Conservation (phyloP, 768 basidiomycete genomes). For the Kwoniella dejecticola region DNA sequence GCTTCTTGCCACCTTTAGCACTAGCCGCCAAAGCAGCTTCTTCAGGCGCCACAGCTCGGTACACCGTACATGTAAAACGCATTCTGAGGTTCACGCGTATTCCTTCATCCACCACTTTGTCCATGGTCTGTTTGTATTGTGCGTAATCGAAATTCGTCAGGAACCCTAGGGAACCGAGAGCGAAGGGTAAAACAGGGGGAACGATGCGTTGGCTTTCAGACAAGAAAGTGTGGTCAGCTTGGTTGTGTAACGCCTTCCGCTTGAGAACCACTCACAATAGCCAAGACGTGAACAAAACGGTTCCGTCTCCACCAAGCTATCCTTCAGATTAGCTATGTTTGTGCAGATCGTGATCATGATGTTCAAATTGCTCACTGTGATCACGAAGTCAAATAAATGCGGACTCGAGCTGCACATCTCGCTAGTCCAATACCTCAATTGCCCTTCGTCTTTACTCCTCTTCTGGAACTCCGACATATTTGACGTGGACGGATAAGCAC, state of each 20-base stretch:
- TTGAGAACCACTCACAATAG: slow-evolving; percentile 62
- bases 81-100: slow-evolving; percentile 97
- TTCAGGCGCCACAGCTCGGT: slow-evolving; percentile 80
- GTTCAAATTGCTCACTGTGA: slow-evolving; percentile 69
- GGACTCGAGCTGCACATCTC: slow-evolving; percentile 90
- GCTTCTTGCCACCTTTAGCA: slow-evolving; percentile 51
- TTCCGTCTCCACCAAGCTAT: slow-evolving; percentile 96
- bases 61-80: slow-evolving; percentile 99
- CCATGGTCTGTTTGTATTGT: slow-evolving; percentile 82
- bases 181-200: slow-evolving; percentile 96
- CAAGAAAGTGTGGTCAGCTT: slow-evolving; percentile 2
- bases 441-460: slow-evolving; percentile 69
- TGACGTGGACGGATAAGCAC: slow-evolving; percentile 61
- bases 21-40: slow-evolving; percentile 61
- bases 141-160: slow-evolving; percentile 97
- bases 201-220: slow-evolving; percentile 83
- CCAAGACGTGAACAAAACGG: slow-evolving; percentile 98
- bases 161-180: slow-evolving; percentile 95
- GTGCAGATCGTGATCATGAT: neutral
- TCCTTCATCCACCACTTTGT: slow-evolving; percentile 84
- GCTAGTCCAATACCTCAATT: slow-evolving; percentile 94
- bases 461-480: slow-evolving; percentile 37
- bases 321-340: slow-evolving; percentile 9
- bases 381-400: slow-evolving; percentile 94
- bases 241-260: neutral